Evolutionary conservation across 2,329 filamentous ascomycete genomes (phyloP), one percentile per base, ranked within the genome.

Genomic region (Diaporthe citriasiana): DNA sequence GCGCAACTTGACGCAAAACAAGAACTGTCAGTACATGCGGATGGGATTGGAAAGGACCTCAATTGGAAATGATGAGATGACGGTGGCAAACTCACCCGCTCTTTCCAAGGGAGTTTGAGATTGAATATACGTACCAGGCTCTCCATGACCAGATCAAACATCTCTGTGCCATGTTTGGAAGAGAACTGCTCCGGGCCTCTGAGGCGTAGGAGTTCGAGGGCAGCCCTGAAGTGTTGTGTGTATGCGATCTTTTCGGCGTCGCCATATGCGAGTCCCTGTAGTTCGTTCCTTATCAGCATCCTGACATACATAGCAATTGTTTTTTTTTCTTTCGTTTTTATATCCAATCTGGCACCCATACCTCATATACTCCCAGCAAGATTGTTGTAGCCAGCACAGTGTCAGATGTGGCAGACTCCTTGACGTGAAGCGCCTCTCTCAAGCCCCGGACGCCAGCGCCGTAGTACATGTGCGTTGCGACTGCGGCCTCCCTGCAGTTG

Each of bases 71-170:
- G 12, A 57, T n/a, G 12, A 25, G 27, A 35, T 17, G 1, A 45
- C 15, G 33, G 40, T 5, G 22, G 22, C 13, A 40, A 19, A 63
- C n/a, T 59, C 55, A 71, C 55, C 55, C 38, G 33, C 69, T 71
- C 53, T 59, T 60, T 51, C 57, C 59, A 72, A 25, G 63, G 63
- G 45, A 66, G 22, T 51, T 66, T 22, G 15, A 38, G 33, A 2
- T 68, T 51, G n/a, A 22, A 53, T 38, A 40, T 40, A 68, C 71
- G 59, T 68, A 72, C 71, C 38, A 72, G 60, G 35, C 60, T 55
- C 53, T 57, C 45, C 71, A 72, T 72, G 13, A 72, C 71, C 4
- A 72, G 45, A 33, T 72, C 59, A 47, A 72, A 72, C 59, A 72
- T 72, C 30, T 68, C 71, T 3, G 59, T 72, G 35, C 71, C 71